A percentile compares a stretch with the other conserved stretches of the same genome.
phyloP scores from a whole-genome alignment of 345 rosid species.

The Sisymbrium altissimum region DNA sequence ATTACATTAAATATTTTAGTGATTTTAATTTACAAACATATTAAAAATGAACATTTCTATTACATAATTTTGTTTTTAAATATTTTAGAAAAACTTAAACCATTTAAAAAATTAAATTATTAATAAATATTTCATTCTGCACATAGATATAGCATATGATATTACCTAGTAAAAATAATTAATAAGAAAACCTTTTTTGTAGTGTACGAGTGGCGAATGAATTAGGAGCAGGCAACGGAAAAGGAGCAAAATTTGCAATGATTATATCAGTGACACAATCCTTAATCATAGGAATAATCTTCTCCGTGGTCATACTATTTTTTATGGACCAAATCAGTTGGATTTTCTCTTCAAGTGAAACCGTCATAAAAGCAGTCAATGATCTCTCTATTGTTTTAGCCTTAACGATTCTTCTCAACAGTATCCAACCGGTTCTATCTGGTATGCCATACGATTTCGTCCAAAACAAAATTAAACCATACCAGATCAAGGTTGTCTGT shows the following conservation, averaged over 20 bases:
- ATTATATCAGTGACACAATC: constrained; percentile 15
- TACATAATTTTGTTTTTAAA: no score
- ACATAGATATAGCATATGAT: no score
- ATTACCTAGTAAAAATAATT: no score
- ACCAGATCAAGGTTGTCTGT: neutral
- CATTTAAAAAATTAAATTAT: no score
- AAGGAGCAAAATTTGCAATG: constrained; percentile 7
- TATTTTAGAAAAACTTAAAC: no score
- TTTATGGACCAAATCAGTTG: constrained; percentile 29
- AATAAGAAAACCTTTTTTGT: neutral
- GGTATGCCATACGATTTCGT: neutral
- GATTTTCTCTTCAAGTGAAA: constrained; percentile 15
- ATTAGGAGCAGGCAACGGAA: neutral
- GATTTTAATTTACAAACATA: no score
- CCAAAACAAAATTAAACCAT: neutral
- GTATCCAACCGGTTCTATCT: constrained; percentile 11
- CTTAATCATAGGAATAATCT: neutral
- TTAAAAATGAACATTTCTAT: no score
- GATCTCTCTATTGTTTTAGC: neutral
- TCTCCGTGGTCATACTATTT: neutral
- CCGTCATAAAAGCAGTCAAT: neutral
- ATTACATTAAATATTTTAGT: no score
- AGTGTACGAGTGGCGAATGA: constrained; percentile 58
- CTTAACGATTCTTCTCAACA: constrained; percentile 1
- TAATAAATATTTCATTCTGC: no score